Base-by-base conservation (phyloP, 2,329 filamentous ascomycete genomes). In the Tolypocladium ovalisporum region DNA sequence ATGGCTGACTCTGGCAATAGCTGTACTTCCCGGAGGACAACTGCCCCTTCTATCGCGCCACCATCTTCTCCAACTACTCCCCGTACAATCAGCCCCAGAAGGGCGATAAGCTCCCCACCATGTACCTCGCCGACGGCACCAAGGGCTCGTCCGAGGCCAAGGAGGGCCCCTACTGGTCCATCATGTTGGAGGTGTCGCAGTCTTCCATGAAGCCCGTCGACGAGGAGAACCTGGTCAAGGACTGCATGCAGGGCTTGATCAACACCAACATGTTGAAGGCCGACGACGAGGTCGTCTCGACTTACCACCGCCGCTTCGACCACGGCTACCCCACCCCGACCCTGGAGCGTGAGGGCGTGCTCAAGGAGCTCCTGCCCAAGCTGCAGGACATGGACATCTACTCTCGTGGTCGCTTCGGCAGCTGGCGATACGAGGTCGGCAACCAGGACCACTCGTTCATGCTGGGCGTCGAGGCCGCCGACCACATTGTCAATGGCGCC, bases 11-110 rank as follows among this genome's bases (percentile, higher is more conserved):
- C n/a, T 32, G 10, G 19, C 0, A 17, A 2, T 34, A 87, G 86
- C 81, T 99, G 64, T 99, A 99, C 84, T 99, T 97, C 85, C 94
- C 94, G 62, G 94, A 99, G 76, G 88, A 96, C 75, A 88, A 99
- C 83, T 97, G 91, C 81, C 91, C 91, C 72, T 99, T 99, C 83
- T 99, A 99, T 83, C 90, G 94, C 66, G 94, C 94, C 70, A 99
- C 94, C 70, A 97, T 99, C 79, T 99, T 99, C 85, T 97, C 93
- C 76, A 99, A 99, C 84, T 99, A 99, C 83, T 97, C 94, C 27
- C 94, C 93, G 56, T 86, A 96, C 84, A 99, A 99, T 82, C 94
- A 97, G 79, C 94, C 94, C 37, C 79, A 89, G 64, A 80, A 85
- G 59, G 85, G 87, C 58, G 86, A 81, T 70, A 94, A 96, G 81